These are phyloP conservation scores for Escallonia rubra DNA, from an alignment of 129 eudicot species.

Conservation along the genomic window DNA sequence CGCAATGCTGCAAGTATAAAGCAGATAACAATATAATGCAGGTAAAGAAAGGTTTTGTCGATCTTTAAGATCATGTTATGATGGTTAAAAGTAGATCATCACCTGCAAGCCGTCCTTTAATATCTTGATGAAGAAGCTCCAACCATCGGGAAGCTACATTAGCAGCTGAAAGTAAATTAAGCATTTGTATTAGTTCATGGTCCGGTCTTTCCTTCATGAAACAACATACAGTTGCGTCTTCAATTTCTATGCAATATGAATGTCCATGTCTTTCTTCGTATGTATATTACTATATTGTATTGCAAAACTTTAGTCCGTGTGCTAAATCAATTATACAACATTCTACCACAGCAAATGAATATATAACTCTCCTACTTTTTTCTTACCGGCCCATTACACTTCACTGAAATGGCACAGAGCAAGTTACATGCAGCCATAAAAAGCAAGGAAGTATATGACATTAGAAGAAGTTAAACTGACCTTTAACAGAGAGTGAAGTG, in stretches of 20 bases:
- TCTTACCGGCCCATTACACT: background rate
- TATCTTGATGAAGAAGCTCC: conserved; percentile 79
- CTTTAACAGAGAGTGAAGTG: conserved; percentile 74
- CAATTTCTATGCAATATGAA: background rate
- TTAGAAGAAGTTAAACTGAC: conserved; percentile 23
- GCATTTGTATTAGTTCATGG: background rate
- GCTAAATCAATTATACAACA: background rate
- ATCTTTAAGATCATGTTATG: background rate
- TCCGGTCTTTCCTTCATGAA: conserved; percentile 1
- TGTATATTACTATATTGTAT: background rate
- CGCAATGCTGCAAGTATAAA: conserved; percentile 51
- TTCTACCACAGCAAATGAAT: too few species aligned
- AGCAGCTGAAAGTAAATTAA: conserved; percentile 54
- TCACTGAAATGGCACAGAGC: background rate
- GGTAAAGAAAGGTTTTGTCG: background rate
- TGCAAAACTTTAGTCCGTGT: background rate
- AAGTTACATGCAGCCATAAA: background rate
- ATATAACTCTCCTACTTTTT: background rate
- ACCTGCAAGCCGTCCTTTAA: conserved; percentile 89
- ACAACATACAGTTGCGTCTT: background rate
- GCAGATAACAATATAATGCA: background rate
- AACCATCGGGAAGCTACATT: conserved; percentile 88
- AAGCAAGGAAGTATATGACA: background rate
- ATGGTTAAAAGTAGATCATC: background rate
- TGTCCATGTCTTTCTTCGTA: background rate